Conservation (phyloP, 202 grass and related monocot genomes). For the Carex arenaria region DNA sequence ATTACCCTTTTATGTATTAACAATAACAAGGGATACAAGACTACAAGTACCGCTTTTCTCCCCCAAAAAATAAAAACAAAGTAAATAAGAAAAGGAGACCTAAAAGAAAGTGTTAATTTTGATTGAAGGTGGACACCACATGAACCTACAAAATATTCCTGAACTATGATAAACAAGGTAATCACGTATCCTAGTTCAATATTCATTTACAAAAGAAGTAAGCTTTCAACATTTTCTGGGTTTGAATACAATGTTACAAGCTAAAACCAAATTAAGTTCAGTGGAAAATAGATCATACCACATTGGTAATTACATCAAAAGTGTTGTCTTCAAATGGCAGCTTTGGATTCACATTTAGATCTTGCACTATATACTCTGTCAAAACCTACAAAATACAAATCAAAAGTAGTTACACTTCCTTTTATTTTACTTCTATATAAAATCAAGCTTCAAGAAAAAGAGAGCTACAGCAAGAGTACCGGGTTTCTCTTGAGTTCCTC, state of each 20-base stretch:
- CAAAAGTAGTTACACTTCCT: background rate
- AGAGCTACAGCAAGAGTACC: slow-evolving; percentile 33
- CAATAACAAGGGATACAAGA: background rate
- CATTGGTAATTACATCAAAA: slow-evolving; percentile 95
- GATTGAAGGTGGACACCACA: background rate
- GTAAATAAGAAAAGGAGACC: background rate
- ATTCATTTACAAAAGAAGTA: background rate
- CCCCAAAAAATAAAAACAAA: background rate
- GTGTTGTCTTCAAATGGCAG: slow-evolving; percentile 87
- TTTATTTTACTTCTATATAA: background rate
- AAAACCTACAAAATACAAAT: slow-evolving; percentile 45
- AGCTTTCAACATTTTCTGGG: background rate
- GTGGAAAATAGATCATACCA: slow-evolving; percentile 42
- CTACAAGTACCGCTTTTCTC: background rate
- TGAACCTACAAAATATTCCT: background rate
- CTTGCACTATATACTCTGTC: slow-evolving; percentile 87
- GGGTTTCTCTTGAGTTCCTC: slow-evolving; percentile 74
- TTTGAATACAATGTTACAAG: background rate
- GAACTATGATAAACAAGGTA: background rate
- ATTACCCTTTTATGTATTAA: background rate
- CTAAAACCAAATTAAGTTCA: background rate
- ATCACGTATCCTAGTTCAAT: background rate
- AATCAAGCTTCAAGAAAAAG: slow-evolving; percentile 6
- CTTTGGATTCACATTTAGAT: slow-evolving; percentile 74
- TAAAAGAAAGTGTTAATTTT: background rate